phyloP scores from a whole-genome alignment of 164 flowering plant species.

The Tetracentron sinense region DNA sequence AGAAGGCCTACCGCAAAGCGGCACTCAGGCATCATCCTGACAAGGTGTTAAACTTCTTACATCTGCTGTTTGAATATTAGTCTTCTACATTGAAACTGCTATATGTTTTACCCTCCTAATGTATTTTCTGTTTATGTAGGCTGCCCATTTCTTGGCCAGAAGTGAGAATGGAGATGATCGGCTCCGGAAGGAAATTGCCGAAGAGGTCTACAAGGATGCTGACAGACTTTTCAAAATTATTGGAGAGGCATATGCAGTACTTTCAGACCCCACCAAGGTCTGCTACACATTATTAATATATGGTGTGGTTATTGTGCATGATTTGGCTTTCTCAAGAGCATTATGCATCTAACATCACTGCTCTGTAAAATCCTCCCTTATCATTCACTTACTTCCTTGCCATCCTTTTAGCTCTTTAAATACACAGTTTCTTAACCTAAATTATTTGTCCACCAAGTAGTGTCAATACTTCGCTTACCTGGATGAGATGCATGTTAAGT shows the following conservation, averaged over 20 bases:
- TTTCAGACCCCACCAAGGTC: slow-evolving; percentile 85
- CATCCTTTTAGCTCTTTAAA: too few relatives aligned
- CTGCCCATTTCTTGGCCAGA: slow-evolving; percentile 76
- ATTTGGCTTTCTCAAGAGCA: not conserved
- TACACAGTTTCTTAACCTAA: too few relatives aligned
- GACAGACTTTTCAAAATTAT: slow-evolving; percentile 93
- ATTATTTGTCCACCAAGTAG: too few relatives aligned
- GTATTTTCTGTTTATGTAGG: slow-evolving; percentile 38
- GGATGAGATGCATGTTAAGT: too few relatives aligned
- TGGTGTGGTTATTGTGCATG: not conserved
- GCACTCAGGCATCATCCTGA: slow-evolving; percentile 95
- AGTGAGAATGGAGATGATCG: slow-evolving; percentile 76
- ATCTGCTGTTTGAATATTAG: slow-evolving; percentile 2
- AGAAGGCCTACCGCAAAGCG: slow-evolving; percentile 86
- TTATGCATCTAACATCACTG: not conserved
- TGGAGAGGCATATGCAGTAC: slow-evolving; percentile 94
- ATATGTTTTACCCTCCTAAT: not conserved
- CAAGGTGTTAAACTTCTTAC: slow-evolving; percentile 46
- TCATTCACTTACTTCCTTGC: not conserved
- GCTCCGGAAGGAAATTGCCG: slow-evolving; percentile 70
- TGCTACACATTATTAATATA: not conserved
- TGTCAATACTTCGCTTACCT: too few relatives aligned
- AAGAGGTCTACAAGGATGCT: slow-evolving; percentile 74
- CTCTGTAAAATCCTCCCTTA: not conserved
- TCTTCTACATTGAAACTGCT: not conserved